Percentiles rank a stretch among this genome's conserved stretches.
phyloP scores from a whole-genome alignment of 805 yeast genomes.

The Lachancea thermotolerans region DNA sequence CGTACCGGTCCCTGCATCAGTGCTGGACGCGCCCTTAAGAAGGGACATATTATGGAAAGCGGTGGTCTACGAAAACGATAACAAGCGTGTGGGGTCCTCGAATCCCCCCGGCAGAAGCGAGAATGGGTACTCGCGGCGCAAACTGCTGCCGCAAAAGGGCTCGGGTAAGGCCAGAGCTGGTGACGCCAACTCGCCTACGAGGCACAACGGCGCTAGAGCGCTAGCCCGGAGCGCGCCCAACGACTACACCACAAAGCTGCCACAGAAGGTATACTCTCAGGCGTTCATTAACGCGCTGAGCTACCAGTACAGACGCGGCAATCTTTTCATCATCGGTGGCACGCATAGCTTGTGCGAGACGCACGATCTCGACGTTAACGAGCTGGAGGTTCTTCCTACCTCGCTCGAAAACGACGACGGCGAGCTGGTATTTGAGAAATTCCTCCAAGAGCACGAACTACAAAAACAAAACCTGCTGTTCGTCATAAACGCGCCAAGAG shows the following conservation, averaged over 20 bases:
- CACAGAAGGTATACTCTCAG: constrained; percentile 59
- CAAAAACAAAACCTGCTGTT: constrained; percentile 50
- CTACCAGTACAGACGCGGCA: constrained; percentile 70
- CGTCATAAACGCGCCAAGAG: constrained; percentile 53
- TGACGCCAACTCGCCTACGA: constrained; percentile 89
- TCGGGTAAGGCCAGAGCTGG: constrained; percentile 94
- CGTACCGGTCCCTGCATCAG: constrained; percentile 66
- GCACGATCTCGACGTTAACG: constrained; percentile 19
- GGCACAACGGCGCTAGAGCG: constrained; percentile 85
- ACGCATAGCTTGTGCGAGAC: constrained; percentile 22
- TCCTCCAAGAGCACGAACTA: constrained; percentile 43
- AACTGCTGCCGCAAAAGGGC: constrained; percentile 86
- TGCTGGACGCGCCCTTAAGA: constrained; percentile 70
- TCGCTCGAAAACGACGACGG: constrained; percentile 36
- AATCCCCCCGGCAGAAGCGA: constrained; percentile 83
- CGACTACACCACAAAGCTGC: constrained; percentile 76
- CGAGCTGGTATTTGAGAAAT: constrained; percentile 39
- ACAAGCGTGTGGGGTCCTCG: constrained; percentile 80
- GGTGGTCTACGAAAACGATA: constrained; percentile 85
- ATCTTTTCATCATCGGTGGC: constrained; percentile 62
- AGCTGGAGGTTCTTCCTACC: constrained; percentile 28
- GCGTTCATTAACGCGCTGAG: constrained; percentile 83
- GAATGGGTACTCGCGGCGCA: constrained; percentile 76
- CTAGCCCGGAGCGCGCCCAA: constrained; percentile 86
- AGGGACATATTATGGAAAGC: constrained; percentile 94